Evolutionary conservation across 192 early-diverging fungal species (phyloP).

Genomic region (Coemansia sp.): DNA sequence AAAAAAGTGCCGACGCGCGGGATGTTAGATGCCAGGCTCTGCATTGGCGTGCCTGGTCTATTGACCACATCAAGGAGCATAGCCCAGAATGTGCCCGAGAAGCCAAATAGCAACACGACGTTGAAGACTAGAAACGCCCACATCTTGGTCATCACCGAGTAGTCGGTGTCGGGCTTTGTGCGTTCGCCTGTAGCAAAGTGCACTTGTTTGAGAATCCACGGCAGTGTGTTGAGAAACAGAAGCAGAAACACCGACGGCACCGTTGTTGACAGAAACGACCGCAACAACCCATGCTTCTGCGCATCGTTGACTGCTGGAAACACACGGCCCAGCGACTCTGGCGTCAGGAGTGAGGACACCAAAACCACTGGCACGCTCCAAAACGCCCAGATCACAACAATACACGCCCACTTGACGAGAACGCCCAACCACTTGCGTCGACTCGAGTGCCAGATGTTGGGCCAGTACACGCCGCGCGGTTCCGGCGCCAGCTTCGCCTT

Average conservation of each 20-base stretch:
- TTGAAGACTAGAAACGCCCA: conserved; percentile 79
- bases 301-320: conserved; percentile 62
- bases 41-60: conserved; percentile 61
- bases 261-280: conserved; percentile 64
- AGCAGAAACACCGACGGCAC: conserved; percentile 74
- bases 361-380: conserved; percentile 73
- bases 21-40: conserved; percentile 65
- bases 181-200: conserved; percentile 46
- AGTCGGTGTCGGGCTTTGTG: conserved; percentile 49
- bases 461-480: conserved; percentile 76
- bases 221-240: conserved; percentile 68
- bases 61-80: conserved; percentile 65
- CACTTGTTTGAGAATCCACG: conserved; percentile 64
- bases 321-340: conserved; percentile 60
- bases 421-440: conserved; percentile 59
- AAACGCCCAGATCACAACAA: conserved; percentile 71
- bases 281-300: conserved; percentile 53
- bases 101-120: conserved; percentile 72
- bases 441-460: conserved; percentile 66
- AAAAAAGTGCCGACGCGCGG: conserved; percentile 77
- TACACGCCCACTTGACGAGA: conserved; percentile 55
- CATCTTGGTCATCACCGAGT: conserved; percentile 63
- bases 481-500: conserved; percentile 67
- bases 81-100: conserved; percentile 69
- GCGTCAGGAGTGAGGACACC: conserved; percentile 66